Evolutionary conservation across 768 basidiomycete genomes (phyloP).

Genomic region (Suillus weaverae): DNA sequence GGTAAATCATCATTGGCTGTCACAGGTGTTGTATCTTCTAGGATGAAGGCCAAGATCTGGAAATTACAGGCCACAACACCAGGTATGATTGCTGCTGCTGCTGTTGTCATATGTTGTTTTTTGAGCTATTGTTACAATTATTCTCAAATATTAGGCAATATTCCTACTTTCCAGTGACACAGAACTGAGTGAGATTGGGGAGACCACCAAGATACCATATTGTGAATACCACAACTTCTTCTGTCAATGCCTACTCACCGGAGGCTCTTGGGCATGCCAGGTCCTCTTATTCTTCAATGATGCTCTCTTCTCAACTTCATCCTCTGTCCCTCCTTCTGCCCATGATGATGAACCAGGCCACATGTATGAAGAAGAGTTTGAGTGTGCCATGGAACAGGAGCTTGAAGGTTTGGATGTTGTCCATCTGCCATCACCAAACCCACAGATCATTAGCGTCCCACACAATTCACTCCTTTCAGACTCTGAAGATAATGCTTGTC

Average conservation of each 20-base stretch:
- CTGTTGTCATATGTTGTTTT: background rate
- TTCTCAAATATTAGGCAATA: slow-evolving; percentile 3
- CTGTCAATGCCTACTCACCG: background rate
- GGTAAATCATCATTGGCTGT: slow-evolving; percentile 2
- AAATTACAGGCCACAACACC: background rate
- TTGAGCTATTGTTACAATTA: background rate
- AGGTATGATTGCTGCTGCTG: slow-evolving; percentile 9
- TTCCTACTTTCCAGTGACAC: background rate
- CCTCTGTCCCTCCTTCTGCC: background rate
- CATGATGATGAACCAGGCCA: background rate
- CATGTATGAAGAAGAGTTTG: background rate
- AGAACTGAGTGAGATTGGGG: background rate
- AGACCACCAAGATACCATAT: slow-evolving; percentile 3
- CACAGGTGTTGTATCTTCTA: background rate
- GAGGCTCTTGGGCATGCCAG: background rate
- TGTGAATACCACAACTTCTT: slow-evolving; percentile 1
- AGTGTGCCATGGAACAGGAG: background rate
- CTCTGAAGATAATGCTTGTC: background rate
- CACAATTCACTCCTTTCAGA: background rate
- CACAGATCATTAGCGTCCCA: background rate
- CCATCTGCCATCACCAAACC: background rate
- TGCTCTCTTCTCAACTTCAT: slow-evolving; percentile 2
- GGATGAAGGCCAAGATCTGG: slow-evolving; percentile 1
- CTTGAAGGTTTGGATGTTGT: background rate
- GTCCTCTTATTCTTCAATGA: slow-evolving; percentile 3